phyloP scores from a whole-genome alignment of 768 basidiomycete species.

The Kwoniella dendrophila region DNA sequence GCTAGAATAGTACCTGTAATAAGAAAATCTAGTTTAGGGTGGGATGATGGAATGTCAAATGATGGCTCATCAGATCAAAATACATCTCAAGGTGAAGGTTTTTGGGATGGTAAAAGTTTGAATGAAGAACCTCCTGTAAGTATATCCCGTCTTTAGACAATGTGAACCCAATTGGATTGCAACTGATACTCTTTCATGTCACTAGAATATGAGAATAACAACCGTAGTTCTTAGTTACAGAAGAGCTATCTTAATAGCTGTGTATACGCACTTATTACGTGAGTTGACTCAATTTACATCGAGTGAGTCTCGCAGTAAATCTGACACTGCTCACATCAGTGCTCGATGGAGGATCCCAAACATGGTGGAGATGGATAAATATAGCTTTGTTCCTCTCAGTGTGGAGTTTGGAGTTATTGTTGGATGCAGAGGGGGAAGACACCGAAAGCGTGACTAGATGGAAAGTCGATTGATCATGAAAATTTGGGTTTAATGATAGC shows the following conservation, averaged over 20 bases:
- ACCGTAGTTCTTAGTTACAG: slow-evolving; percentile 55
- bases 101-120: slow-evolving; percentile 53
- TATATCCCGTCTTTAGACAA: neutral
- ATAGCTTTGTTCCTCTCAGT: slow-evolving; percentile 49
- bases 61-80: slow-evolving; percentile 12
- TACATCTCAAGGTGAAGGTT: slow-evolving; percentile 23
- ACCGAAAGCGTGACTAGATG: slow-evolving; percentile 49
- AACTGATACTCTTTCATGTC: neutral
- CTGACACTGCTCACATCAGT: slow-evolving; percentile 32
- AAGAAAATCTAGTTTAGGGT: slow-evolving; percentile 46
- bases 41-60: slow-evolving; percentile 42
- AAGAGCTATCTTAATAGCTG: slow-evolving; percentile 54
- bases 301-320: neutral
- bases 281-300: slow-evolving; percentile 18
- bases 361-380: slow-evolving; percentile 55
- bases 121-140: slow-evolving; percentile 53
- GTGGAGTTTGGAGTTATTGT: slow-evolving; percentile 53
- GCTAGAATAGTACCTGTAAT: slow-evolving; percentile 55
- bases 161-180: no score
- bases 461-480: slow-evolving; percentile 50
- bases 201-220: slow-evolving; percentile 52
- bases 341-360: slow-evolving; percentile 54
- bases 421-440: slow-evolving; percentile 54
- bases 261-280: slow-evolving; percentile 56
- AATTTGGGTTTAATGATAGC: neutral